Percentiles rank a stretch among this genome's conserved stretches.
Evolutionary conservation across 768 basidiomycete genomes (phyloP).

Genomic region (Auriscalpium orientale): DNA sequence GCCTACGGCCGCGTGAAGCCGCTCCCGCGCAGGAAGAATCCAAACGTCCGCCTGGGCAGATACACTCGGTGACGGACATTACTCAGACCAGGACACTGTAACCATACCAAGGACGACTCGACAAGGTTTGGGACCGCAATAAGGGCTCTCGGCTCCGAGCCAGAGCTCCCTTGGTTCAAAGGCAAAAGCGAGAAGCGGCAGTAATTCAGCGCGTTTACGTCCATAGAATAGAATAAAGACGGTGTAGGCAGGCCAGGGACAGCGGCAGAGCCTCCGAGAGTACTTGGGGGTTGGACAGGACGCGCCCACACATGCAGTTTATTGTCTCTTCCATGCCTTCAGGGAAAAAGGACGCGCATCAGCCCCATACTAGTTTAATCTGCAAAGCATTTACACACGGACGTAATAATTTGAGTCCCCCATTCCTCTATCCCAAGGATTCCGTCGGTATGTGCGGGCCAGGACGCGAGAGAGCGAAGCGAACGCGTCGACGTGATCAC

Average conservation of each 20-base stretch:
- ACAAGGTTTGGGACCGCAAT: constrained; percentile 83
- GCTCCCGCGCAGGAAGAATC: constrained; percentile 55
- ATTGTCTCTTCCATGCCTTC: constrained; percentile 80
- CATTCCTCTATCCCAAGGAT: constrained; percentile 78
- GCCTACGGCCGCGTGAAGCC: constrained; percentile 84
- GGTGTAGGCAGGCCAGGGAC: constrained; percentile 43
- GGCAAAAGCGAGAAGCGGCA: constrained; percentile 72
- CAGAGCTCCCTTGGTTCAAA: background rate
- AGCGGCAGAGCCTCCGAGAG: constrained; percentile 46
- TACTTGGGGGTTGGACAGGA: constrained; percentile 35
- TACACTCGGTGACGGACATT: too few species aligned
- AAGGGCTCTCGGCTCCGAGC: constrained; percentile 30
- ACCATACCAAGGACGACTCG: constrained; percentile 72
- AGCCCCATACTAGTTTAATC: background rate
- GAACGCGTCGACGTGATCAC: constrained; percentile 69
- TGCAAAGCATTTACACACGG: constrained; percentile 25
- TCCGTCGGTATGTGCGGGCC: constrained; percentile 75
- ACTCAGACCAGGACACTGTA: background rate
- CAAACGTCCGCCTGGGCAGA: constrained; percentile 76
- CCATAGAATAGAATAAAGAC: constrained; percentile 56
- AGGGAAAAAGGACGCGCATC: background rate
- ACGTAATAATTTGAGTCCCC: constrained; percentile 68
- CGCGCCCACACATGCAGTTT: constrained; percentile 71
- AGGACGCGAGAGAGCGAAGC: constrained; percentile 63
- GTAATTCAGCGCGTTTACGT: constrained; percentile 91